These are phyloP conservation scores for Aspergillus baeticus DNA, from an alignment of 495 filamentous ascomycete species.

Conservation along the genomic window DNA sequence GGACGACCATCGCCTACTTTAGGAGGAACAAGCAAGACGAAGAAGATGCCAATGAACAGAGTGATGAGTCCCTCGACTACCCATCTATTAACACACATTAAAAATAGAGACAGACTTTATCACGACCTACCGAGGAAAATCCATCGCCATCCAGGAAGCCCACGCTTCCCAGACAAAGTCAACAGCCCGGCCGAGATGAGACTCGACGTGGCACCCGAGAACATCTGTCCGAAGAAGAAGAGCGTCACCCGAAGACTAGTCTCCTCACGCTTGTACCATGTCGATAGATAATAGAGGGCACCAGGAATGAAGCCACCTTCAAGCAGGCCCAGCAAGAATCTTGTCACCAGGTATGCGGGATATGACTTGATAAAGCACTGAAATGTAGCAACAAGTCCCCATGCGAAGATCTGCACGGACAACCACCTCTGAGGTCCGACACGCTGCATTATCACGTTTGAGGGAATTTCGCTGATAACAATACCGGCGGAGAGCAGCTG, in stretches of 20 bases:
- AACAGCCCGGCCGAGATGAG: constrained; percentile 53
- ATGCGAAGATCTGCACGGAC: constrained; percentile 55
- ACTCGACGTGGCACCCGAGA: constrained; percentile 52
- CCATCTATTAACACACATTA: not conserved
- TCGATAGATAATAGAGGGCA: constrained; percentile 56
- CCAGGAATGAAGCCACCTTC: constrained; percentile 65
- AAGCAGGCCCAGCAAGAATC: constrained; percentile 54
- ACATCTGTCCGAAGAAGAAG: constrained; percentile 56
- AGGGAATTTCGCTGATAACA: constrained; percentile 57
- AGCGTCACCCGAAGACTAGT: constrained; percentile 51
- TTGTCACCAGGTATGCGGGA: constrained; percentile 49
- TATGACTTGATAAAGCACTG: constrained; percentile 57
- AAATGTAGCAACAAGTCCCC: constrained; percentile 57
- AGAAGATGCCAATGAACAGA: constrained; percentile 47
- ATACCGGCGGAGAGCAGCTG: constrained; percentile 56
- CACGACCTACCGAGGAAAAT: constrained; percentile 49
- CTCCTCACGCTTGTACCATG: constrained; percentile 60
- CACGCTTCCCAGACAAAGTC: constrained; percentile 46
- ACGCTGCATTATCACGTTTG: constrained; percentile 54
- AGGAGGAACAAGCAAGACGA: constrained; percentile 49
- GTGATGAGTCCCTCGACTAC: constrained; percentile 53
- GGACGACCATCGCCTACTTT: constrained; percentile 40
- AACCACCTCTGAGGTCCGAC: constrained; percentile 56
- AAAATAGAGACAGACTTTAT: not conserved
- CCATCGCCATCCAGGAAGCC: constrained; percentile 61